Conservation (phyloP, 495 filamentous ascomycete species). For the Podospora anserina region DNA sequence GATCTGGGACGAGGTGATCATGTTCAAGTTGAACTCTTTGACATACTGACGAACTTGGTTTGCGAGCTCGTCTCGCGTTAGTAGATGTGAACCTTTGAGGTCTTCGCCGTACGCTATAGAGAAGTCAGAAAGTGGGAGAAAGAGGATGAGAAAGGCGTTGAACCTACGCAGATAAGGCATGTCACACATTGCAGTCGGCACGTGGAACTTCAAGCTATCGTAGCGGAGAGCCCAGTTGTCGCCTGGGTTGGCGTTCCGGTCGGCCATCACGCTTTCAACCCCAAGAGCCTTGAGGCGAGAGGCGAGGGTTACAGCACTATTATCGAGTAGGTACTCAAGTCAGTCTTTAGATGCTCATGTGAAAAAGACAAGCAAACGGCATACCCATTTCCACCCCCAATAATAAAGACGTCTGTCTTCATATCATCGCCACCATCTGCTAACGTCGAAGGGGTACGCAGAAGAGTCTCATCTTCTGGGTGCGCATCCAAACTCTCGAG, state of each 20-base stretch:
- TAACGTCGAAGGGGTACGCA: constrained; percentile 21
- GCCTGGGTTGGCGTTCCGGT: constrained; percentile 31
- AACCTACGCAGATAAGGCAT: constrained; percentile 30
- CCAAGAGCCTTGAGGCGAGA: constrained; percentile 37
- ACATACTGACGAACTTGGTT: constrained; percentile 29
- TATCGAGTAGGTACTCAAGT: background rate
- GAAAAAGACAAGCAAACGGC: background rate
- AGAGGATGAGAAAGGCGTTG: background rate
- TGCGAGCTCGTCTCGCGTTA: constrained; percentile 29
- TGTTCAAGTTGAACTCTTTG: constrained; percentile 30
- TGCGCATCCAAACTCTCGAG: constrained; percentile 26
- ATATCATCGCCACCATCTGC: constrained; percentile 20
- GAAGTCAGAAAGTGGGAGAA: background rate
- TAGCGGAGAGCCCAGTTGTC: constrained; percentile 39
- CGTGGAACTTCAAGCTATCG: constrained; percentile 34
- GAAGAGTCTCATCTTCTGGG: constrained; percentile 30
- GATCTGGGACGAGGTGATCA: constrained; percentile 28
- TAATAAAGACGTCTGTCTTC: constrained; percentile 36
- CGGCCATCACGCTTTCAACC: constrained; percentile 34
- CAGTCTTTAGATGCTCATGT: background rate
- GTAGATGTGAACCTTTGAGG: constrained; percentile 13
- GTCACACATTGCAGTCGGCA: constrained; percentile 29
- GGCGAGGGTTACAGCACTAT: constrained; percentile 27
- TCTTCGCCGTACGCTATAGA: constrained; percentile 21
- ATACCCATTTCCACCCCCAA: constrained; percentile 36